These are phyloP conservation scores for Neolecta irregularis DNA, from an alignment of 1,139 yeast species.

Conservation along the genomic window DNA sequence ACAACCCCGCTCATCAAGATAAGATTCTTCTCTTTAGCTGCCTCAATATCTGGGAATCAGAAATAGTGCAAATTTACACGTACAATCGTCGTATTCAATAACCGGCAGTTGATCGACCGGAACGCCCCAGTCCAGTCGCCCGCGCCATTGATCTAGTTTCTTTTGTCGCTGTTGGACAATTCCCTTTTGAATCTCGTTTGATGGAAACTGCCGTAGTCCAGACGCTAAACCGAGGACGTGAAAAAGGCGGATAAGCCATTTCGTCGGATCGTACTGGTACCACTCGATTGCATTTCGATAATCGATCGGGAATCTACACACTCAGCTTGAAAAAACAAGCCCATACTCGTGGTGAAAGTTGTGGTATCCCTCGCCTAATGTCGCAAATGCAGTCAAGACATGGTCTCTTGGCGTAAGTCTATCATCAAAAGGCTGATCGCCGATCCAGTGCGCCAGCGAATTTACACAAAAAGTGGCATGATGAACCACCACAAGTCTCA, in stretches of 20 bases:
- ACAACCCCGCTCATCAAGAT: conserved; percentile 87
- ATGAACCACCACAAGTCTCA: conserved; percentile 73
- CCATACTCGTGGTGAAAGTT: conserved; percentile 99
- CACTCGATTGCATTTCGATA: conserved; percentile 95
- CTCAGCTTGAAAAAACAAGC: no score
- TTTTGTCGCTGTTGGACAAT: conserved; percentile 90
- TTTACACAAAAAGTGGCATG: conserved; percentile 98
- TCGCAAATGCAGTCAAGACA: conserved; percentile 80
- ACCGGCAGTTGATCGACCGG: conserved; percentile 73
- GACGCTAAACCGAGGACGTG: conserved; percentile 76
- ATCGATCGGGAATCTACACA: conserved; percentile 94
- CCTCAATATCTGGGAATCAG: no score
- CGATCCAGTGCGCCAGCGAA: conserved; percentile 97
- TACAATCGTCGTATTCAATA: conserved; percentile 76
- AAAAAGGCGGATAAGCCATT: conserved; percentile 52
- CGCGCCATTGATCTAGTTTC: conserved; percentile 71
- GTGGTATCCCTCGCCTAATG: conserved; percentile 98
- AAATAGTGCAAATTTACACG: no score
- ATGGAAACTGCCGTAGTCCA: conserved; percentile 83
- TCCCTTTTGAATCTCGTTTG: conserved; percentile 93
- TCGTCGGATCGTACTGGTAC: conserved; percentile 98
- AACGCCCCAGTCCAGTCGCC: conserved; percentile 82
- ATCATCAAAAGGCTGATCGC: conserved; percentile 95
- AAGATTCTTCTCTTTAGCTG: conserved; percentile 45
- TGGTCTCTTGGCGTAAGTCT: conserved; percentile 96